phyloP scores from a whole-genome alignment of 495 filamentous ascomycete species.

The Evernia prunastri region DNA sequence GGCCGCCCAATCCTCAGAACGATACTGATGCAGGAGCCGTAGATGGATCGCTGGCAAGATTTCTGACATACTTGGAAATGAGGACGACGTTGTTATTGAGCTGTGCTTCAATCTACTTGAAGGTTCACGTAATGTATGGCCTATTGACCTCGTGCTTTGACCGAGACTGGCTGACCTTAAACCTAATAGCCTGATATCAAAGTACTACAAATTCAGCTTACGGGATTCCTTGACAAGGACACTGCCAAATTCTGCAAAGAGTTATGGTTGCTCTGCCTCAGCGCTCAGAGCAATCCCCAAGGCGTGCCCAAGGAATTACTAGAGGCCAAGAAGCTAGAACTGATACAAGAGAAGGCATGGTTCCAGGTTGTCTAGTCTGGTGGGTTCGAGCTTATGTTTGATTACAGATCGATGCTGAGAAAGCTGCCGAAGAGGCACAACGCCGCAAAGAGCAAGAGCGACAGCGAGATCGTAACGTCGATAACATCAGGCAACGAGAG shows the following conservation, averaged over 20 bases:
- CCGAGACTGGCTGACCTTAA: slow-evolving; percentile 5
- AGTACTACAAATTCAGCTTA: slow-evolving; percentile 85
- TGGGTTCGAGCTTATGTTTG: slow-evolving; percentile 25
- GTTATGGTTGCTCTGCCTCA: slow-evolving; percentile 84
- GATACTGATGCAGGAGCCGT: slow-evolving; percentile 14
- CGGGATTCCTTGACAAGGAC: slow-evolving; percentile 91
- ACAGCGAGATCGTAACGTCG: slow-evolving; percentile 52
- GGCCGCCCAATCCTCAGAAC: neutral
- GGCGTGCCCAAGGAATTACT: slow-evolving; percentile 91
- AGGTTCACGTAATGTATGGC: slow-evolving; percentile 57
- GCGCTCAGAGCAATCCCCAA: slow-evolving; percentile 78
- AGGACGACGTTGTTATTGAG: slow-evolving; percentile 93
- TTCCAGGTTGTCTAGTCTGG: neutral
- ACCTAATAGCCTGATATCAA: slow-evolving; percentile 84
- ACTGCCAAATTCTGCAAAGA: slow-evolving; percentile 88
- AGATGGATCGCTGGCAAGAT: slow-evolving; percentile 92
- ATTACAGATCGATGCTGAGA: slow-evolving; percentile 70
- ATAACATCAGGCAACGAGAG: slow-evolving; percentile 64
- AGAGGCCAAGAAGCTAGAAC: slow-evolving; percentile 90
- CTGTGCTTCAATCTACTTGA: slow-evolving; percentile 87
- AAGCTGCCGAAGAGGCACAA: slow-evolving; percentile 67
- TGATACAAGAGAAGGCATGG: slow-evolving; percentile 84
- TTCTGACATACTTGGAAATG: slow-evolving; percentile 75
- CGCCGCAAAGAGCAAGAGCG: slow-evolving; percentile 61
- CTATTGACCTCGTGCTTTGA: slow-evolving; percentile 8